Base-by-base conservation (phyloP, 495 filamentous ascomycete genomes). In the Lineolata rhizophorae region DNA sequence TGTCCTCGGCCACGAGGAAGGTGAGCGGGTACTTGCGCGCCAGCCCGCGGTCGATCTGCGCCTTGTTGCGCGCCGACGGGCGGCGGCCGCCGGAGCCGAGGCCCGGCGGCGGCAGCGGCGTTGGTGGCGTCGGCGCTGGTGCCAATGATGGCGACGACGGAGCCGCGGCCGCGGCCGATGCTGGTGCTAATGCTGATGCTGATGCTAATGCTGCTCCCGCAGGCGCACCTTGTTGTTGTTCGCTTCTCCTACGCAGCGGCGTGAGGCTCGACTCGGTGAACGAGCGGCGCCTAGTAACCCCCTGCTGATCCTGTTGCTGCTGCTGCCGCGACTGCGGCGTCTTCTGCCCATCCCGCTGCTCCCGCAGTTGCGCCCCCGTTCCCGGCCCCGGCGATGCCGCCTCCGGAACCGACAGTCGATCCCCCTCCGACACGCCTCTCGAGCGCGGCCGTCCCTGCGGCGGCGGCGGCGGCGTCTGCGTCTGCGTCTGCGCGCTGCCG, bases 1-100 rank as follows among this genome's bases (percentile, higher is more conserved):
- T 84, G 52, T 84, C 77, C 53, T 84, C 77, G 11, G 70, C 78
- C 4, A 84, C 69, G 3, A 83, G 62, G 39, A 75, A 74, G 11
- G 64, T 73, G 9, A 83, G 54, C 2, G 74, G 73, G 39, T 65
- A 55, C 36, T 64, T 65, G 28, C 55, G 51, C 5, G 65, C 69
- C 9, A 77, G 61, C 5, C 55, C 39, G 14, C 44, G 40, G 39
- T 64, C 56, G 28, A 38, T 34, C 31, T 40, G 16, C 32, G 35
- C 40, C 40, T 36, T 19, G 24, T n/a, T 2, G 9, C 10, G 1
- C 8, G 32, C 21, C 9, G 2, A 10, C 29, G n/a, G 29, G 6
- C 6, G 6, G 9, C 6, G 15, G 14, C 28, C 9, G 22, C 8
- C 12, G 22, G 22, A 25, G 27, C 27, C 27, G 8, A 16, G 6